Base-by-base conservation (phyloP, 345 rosid species). In the Clausena lansium region DNA sequence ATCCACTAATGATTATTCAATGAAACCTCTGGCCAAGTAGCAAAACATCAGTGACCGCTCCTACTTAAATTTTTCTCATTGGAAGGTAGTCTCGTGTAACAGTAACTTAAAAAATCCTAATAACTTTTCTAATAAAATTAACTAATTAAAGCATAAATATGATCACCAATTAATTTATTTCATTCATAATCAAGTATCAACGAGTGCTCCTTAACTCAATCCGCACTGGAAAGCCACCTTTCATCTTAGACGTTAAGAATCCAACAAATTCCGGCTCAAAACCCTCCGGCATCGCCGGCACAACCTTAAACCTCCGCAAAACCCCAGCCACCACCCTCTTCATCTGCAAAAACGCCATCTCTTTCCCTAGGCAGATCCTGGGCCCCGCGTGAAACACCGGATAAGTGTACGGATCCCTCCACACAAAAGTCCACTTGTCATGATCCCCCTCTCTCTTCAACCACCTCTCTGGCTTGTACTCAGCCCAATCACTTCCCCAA, bases 391-490 rank as follows among this genome's bases (percentile, higher is more conserved):
- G 87, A 30, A 88, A 86, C 30, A 83, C 88, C 1, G 85, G 82
- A 25, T 81, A 88, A 60, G 50, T 57, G 61, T 84, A 84, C 63
- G 86, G 81, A 65, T 82, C 92, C 47, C 78, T 79, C 63, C 83
- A 81, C 14, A 76, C 78, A 32, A 88, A 88, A n/a, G 28, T 85
- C 89, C 85, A 81, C 47, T 79, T 80, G 2, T 38, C 66, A 33
- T 62, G 50, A 45, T 45, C 50, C 5, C 50, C 81, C 70, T 84
- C 92, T 55, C 77, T 82, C 65, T 61, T 47, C 57, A 85, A 74
- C 87, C 89, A 87, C 22, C 90, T 85, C 61, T 84, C 89, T 9
- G 90, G 92, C 77, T 70, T 85, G 76, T 84, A 90, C 57, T 90
- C 82, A 6, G 61, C 36, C 81, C 86, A 83, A 78, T 88, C 90